Percentiles rank a stretch among this genome's conserved stretches.
Conservation (phyloP, 2,329 filamentous ascomycete genomes). For the Paecilomyces niveus region DNA sequence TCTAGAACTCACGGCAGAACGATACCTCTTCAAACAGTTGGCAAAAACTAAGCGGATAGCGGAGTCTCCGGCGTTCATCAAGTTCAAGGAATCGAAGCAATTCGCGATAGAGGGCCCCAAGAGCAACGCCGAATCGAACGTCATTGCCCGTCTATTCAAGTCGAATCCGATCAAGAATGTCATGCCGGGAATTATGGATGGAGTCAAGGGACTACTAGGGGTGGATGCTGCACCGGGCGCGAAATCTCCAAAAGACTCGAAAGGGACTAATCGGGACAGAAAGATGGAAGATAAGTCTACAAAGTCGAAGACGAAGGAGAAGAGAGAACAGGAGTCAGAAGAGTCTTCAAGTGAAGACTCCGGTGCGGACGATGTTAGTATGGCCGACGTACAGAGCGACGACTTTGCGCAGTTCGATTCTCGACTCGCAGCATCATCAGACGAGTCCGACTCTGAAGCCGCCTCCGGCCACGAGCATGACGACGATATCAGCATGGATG, state of each 20-base stretch:
- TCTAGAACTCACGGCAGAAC: slow-evolving; percentile 41
- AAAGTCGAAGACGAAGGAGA: background rate
- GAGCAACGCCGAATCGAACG: slow-evolving; percentile 48
- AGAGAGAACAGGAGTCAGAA: slow-evolving; percentile 4
- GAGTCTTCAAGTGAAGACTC: slow-evolving; percentile 7
- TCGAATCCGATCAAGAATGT: slow-evolving; percentile 52
- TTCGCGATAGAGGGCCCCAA: slow-evolving; percentile 29
- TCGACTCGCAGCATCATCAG: slow-evolving; percentile 23
- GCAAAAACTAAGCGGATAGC: slow-evolving; percentile 51
- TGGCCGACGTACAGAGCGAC: slow-evolving; percentile 9
- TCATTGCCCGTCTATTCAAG: slow-evolving; percentile 53
- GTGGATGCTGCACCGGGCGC: slow-evolving; percentile 18
- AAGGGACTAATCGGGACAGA: slow-evolving; percentile 5
- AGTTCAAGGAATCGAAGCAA: slow-evolving; percentile 31
- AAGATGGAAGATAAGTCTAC: slow-evolving; percentile 5
- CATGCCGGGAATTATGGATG: slow-evolving; percentile 40
- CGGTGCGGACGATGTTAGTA: slow-evolving; percentile 10
- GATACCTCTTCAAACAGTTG: slow-evolving; percentile 51
- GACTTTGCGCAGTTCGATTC: slow-evolving; percentile 26
- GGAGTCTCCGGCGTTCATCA: slow-evolving; percentile 42
- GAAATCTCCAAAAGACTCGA: slow-evolving; percentile 3
- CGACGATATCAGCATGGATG: slow-evolving; percentile 7
- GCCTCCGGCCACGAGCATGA: slow-evolving; percentile 18
- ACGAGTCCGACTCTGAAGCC: slow-evolving; percentile 7
- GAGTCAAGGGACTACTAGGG: slow-evolving; percentile 32